A percentile compares a stretch with the other conserved stretches of the same genome.
Conservation (phyloP, 495 filamentous ascomycete genomes). For the Rostrohypoxylon terebratum region DNA sequence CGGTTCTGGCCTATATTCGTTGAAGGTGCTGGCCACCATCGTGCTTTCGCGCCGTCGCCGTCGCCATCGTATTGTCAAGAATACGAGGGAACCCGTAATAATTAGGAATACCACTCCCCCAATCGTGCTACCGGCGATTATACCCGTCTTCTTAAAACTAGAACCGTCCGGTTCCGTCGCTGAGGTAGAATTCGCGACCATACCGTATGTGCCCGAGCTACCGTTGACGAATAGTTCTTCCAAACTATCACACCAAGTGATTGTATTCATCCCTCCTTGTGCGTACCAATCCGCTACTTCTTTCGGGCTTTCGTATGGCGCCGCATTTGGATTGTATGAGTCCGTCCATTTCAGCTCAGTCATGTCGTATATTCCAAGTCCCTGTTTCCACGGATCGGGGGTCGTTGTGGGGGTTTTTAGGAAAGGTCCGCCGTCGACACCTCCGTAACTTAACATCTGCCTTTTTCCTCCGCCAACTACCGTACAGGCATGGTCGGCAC, state of each 20-base stretch:
- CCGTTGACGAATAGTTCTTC: slow-evolving; percentile 43
- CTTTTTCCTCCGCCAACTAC: slow-evolving; percentile 53
- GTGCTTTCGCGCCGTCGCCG: slow-evolving; percentile 27
- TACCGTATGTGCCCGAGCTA: slow-evolving; percentile 17
- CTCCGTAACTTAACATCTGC: slow-evolving; percentile 57
- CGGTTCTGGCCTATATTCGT: slow-evolving; percentile 48
- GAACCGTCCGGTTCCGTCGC: slow-evolving; percentile 24
- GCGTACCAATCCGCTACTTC: slow-evolving; percentile 50
- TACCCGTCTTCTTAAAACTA: slow-evolving; percentile 20
- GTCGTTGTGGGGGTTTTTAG: slow-evolving; percentile 39
- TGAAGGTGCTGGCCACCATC: slow-evolving; percentile 21
- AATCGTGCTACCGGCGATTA: slow-evolving; percentile 43
- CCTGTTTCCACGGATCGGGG: slow-evolving; percentile 55
- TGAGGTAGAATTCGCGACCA: not conserved
- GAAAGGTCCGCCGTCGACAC: slow-evolving; percentile 42
- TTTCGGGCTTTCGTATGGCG: slow-evolving; percentile 49
- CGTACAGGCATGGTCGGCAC: slow-evolving; percentile 50
- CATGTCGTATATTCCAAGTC: slow-evolving; percentile 58
- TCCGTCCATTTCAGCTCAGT: slow-evolving; percentile 53
- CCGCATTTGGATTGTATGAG: slow-evolving; percentile 53
- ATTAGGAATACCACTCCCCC: slow-evolving; percentile 35
- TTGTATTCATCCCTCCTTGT: slow-evolving; percentile 44
- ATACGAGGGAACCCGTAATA: slow-evolving; percentile 15
- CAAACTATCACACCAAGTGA: slow-evolving; percentile 46
- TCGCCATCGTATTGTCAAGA: slow-evolving; percentile 27